Evolutionary conservation across 2,329 filamentous ascomycete genomes (phyloP).

Genomic region (Colletotrichum somersetense): DNA sequence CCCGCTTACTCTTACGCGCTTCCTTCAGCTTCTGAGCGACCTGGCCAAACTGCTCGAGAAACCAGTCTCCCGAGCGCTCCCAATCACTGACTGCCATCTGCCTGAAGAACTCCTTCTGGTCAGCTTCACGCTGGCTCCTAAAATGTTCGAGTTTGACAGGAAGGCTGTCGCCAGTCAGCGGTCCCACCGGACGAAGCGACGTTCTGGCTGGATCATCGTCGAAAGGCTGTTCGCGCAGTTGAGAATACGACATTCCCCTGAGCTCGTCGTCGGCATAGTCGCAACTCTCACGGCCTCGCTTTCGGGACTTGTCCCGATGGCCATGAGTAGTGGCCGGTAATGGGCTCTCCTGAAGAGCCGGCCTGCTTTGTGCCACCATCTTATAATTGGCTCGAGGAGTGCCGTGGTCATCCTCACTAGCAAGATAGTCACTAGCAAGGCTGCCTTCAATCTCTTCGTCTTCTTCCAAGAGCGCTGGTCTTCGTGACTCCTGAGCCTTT

Average conservation of each 20-base stretch:
- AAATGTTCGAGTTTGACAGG: slow-evolving; percentile 64
- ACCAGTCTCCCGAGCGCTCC: slow-evolving; percentile 72
- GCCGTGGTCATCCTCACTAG: slow-evolving; percentile 36
- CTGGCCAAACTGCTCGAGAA: slow-evolving; percentile 65
- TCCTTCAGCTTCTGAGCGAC: slow-evolving; percentile 63
- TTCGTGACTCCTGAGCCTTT: slow-evolving; percentile 6
- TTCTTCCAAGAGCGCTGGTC: background rate
- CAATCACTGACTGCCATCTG: slow-evolving; percentile 68
- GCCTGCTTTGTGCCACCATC: slow-evolving; percentile 44
- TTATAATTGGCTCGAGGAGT: slow-evolving; percentile 42
- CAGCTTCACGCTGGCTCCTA: slow-evolving; percentile 58
- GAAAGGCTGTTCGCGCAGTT: slow-evolving; percentile 65
- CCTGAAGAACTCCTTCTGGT: slow-evolving; percentile 65
- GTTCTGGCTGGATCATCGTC: slow-evolving; percentile 68
- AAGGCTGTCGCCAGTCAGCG: slow-evolving; percentile 56
- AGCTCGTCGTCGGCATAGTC: slow-evolving; percentile 71
- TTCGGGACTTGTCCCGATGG: slow-evolving; percentile 47
- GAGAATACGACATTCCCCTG: slow-evolving; percentile 65
- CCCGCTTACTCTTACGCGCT: slow-evolving; percentile 63
- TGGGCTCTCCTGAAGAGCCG: slow-evolving; percentile 42
- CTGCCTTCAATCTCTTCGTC: slow-evolving; percentile 31
- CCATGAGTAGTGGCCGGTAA: slow-evolving; percentile 38
- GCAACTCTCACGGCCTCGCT: slow-evolving; percentile 59
- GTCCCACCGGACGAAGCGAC: slow-evolving; percentile 53
- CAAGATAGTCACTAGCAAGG: slow-evolving; percentile 35